Base-by-base conservation (phyloP, 495 filamentous ascomycete species). In the Jackrogersella minutella region DNA sequence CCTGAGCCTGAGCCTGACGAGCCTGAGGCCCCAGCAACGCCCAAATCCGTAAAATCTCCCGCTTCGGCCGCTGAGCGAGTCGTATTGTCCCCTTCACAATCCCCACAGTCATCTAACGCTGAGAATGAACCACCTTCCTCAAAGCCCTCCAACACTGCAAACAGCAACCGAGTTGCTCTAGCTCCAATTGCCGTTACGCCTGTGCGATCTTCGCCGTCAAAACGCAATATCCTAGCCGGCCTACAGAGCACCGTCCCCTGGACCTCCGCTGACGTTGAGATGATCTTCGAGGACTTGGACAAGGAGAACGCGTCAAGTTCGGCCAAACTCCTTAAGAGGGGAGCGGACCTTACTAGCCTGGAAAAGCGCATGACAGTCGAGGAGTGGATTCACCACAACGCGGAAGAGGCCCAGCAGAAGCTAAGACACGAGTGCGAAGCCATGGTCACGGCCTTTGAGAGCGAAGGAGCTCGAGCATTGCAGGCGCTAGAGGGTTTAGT, bases 341-440 rank as follows among this genome's bases (percentile, higher is more conserved):
- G 79, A 10, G 70, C 59, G 22, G 82, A 83, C n/a, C 75, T 99
- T 63, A 88, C 86, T 1, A 90, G 82, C 62, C 87, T 87, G 0
- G 94, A 97, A 80, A 92, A 90, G 81, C 85, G 84, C 36, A 93
- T 99, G 92, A 92, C 87, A 0, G 92, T 98, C 1, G 91, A 96
- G 74, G 88, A 97, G 76, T 99, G 95, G 95, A 88, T 99, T 41
- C 79, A 83, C 53, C 86, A 85, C 78, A 94, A 93, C 72, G 93
- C 94, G 3, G 84, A 84, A 67, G 80, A 86, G 64, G 92, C 89
- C 1, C 93, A 97, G 78, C 86, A 90, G 71, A 87, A 86, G 71
- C 74, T 98, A 56, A 90, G 88, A 68, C 73, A 78, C 30, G 91
- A 94, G 74, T 97, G 92, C 73, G 93, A 98, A 79, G 76, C 85